These are phyloP conservation scores for Elongisporangium prolatum DNA, from an alignment of 352 stramenopile species.

Conservation along the genomic window DNA sequence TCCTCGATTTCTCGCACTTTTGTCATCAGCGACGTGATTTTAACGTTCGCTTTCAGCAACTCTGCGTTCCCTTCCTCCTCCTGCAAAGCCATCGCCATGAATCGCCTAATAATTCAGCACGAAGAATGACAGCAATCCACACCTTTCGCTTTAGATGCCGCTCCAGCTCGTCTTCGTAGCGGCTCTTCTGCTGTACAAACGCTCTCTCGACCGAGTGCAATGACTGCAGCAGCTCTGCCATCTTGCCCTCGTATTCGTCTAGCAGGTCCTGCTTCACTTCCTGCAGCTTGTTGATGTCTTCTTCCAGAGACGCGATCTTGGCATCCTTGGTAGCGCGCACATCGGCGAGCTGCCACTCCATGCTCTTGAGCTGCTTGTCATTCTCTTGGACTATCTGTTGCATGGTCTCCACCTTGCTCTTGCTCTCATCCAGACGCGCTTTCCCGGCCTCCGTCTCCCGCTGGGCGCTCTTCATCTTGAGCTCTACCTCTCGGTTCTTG, in stretches of 20 bases:
- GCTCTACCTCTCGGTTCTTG: slow-evolving; percentile 52
- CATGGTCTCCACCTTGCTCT: slow-evolving; percentile 66
- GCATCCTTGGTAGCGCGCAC: slow-evolving; percentile 47
- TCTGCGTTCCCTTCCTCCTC: slow-evolving; percentile 24
- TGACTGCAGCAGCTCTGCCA: slow-evolving; percentile 77
- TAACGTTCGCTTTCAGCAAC: slow-evolving; percentile 22
- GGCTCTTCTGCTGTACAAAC: slow-evolving; percentile 79
- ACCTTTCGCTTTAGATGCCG: slow-evolving; percentile 42
- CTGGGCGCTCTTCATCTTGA: slow-evolving; percentile 40
- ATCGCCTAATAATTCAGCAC: too few relatives aligned
- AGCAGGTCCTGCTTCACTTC: slow-evolving; percentile 73
- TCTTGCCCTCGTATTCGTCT: slow-evolving; percentile 84
- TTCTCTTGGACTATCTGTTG: slow-evolving; percentile 46
- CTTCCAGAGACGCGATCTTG: slow-evolving; percentile 62
- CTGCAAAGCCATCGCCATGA: slow-evolving; percentile 8
- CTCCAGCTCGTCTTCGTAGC: slow-evolving; percentile 71
- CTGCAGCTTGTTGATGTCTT: slow-evolving; percentile 44
- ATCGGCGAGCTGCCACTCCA: slow-evolving; percentile 72
- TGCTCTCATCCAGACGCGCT: slow-evolving; percentile 45
- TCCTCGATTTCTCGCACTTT: slow-evolving; percentile 56
- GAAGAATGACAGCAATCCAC: background rate
- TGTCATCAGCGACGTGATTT: slow-evolving; percentile 32
- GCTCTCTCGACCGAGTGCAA: slow-evolving; percentile 78
- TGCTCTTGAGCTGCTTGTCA: slow-evolving; percentile 61
- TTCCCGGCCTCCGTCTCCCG: slow-evolving; percentile 38